A percentile compares a stretch with the other conserved stretches of the same genome.
phyloP scores from a whole-genome alignment of 2,329 filamentous ascomycete genomes.

The Nemania sp. region DNA sequence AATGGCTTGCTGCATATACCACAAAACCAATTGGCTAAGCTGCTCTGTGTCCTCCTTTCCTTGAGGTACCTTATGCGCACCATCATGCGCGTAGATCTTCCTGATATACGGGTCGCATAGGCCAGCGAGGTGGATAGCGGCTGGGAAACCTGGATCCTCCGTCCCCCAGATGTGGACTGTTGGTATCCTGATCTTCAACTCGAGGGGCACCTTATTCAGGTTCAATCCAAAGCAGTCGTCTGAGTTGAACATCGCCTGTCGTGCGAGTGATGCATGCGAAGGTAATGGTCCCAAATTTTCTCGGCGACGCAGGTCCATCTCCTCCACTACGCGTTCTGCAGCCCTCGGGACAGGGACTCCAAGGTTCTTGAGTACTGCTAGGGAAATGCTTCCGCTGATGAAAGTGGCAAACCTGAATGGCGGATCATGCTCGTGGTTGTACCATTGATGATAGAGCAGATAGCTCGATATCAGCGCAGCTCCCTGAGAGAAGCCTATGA shows the following conservation, averaged over 20 bases:
- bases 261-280: constrained; percentile 28
- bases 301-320: constrained; percentile 27
- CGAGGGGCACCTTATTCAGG: constrained; percentile 35
- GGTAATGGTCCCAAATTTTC: constrained; percentile 23
- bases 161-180: constrained; percentile 38
- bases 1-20: constrained; percentile 33
- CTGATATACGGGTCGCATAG: constrained; percentile 40
- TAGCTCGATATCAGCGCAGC: constrained; percentile 47
- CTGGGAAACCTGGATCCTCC: constrained; percentile 34
- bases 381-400: constrained; percentile 46
- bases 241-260: constrained; percentile 37
- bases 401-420: constrained; percentile 48
- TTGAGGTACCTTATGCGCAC: constrained; percentile 29
- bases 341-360: constrained; percentile 40
- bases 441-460: constrained; percentile 45
- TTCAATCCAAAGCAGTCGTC: constrained; percentile 42
- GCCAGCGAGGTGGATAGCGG: constrained; percentile 36
- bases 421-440: constrained; percentile 33
- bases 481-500: constrained; percentile 38
- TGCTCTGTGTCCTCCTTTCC: constrained; percentile 25
- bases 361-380: constrained; percentile 38
- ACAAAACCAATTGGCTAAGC: constrained; percentile 31
- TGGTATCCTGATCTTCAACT: constrained; percentile 40
- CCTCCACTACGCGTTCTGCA: constrained; percentile 38
- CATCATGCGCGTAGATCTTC: constrained; percentile 33